Conservation (phyloP, 1,284 basidiomycete species). For the Dichomitus squalens region DNA sequence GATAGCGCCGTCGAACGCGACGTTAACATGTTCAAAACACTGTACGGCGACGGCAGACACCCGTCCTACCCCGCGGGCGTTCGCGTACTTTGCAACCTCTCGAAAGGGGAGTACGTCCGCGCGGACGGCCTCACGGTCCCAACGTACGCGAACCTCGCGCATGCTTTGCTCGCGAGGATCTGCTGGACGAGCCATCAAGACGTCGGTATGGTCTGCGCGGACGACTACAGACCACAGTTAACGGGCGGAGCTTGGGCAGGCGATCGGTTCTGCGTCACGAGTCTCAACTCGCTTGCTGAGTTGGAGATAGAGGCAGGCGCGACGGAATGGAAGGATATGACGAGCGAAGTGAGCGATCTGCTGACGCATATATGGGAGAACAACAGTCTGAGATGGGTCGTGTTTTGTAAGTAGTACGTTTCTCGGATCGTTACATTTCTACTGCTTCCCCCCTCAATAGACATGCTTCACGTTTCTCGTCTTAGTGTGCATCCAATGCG, state of each 20-base stretch:
- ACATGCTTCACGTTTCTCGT: background rate
- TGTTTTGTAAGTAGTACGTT: background rate
- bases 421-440: background rate
- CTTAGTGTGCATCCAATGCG: too few relatives aligned
- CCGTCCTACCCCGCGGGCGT: slow-evolving; percentile 1
- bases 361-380: slow-evolving; percentile 9
- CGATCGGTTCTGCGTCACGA: slow-evolving; percentile 12
- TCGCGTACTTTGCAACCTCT: slow-evolving; percentile 14
- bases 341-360: slow-evolving; percentile 2
- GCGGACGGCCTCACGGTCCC: slow-evolving; percentile 8
- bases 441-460: background rate
- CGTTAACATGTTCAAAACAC: slow-evolving; percentile 2
- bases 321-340: slow-evolving; percentile 13
- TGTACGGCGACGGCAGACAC: slow-evolving; percentile 9
- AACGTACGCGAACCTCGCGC: slow-evolving; percentile 8
- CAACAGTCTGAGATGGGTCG: background rate
- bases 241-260: slow-evolving; percentile 12
- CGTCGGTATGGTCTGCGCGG: slow-evolving; percentile 1
- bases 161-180: slow-evolving; percentile 7
- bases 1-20: background rate
- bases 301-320: background rate
- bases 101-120: slow-evolving; percentile 11
- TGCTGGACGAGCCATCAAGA: slow-evolving; percentile 11
- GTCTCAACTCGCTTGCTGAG: background rate
- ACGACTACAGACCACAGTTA: background rate